A percentile compares a stretch with the other conserved stretches of the same genome.
These are phyloP conservation scores for Beta macrorhiza DNA, from an alignment of 179 eudicot species.

Conservation along the genomic window DNA sequence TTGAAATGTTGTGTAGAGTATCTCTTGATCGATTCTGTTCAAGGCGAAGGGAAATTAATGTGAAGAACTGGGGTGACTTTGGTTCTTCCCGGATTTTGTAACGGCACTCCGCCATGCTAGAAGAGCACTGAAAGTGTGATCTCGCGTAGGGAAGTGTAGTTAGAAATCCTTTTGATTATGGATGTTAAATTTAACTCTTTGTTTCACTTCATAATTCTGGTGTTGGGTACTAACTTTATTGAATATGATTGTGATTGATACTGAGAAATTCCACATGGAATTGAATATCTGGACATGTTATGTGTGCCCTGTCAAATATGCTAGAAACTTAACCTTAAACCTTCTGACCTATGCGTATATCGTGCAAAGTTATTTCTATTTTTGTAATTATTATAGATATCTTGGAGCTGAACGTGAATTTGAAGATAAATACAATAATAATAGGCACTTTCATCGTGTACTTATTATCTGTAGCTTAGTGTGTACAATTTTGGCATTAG, in stretches of 20 bases:
- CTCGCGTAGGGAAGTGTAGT: background rate
- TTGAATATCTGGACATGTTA: background rate
- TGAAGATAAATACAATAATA: background rate
- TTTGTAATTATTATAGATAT: background rate
- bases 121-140: background rate
- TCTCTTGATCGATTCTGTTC: too few species aligned
- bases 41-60: background rate
- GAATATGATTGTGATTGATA: slow-evolving; percentile 1
- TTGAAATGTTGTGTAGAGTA: too few species aligned
- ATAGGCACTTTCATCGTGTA: background rate
- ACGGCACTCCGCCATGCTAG: background rate
- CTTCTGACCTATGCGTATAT: background rate
- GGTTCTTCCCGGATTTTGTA: background rate
- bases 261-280: background rate
- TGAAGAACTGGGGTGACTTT: background rate
- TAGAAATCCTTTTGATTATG: background rate
- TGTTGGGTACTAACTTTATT: background rate
- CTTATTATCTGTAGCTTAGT: slow-evolving; percentile 14
- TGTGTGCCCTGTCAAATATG: background rate
- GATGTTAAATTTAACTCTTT: background rate
- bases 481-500: background rate
- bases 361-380: background rate
- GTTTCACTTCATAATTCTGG: background rate
- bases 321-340: background rate
- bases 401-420: background rate